These are phyloP conservation scores for Tetrapisispora taiwanensis DNA, from an alignment of 805 yeast genomes.

Conservation along the genomic window DNA sequence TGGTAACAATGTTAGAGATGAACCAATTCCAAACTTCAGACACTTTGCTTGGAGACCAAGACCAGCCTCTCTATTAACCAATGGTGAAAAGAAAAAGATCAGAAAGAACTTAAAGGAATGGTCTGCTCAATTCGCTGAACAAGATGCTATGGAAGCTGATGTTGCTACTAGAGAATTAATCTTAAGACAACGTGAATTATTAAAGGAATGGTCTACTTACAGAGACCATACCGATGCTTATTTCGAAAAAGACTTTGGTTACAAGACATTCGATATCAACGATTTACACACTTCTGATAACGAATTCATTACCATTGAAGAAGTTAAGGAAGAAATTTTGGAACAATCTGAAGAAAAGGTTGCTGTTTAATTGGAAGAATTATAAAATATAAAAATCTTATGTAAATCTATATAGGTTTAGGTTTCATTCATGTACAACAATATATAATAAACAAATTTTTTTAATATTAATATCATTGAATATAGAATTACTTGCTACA, in stretches of 20 bases:
- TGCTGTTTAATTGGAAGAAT: conserved; percentile 22
- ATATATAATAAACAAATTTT: no score
- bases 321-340: conserved; percentile 62
- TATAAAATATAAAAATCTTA: not conserved
- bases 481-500: not conserved
- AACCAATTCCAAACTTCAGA: conserved; percentile 70
- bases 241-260: conserved; percentile 29
- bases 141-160: conserved; percentile 91
- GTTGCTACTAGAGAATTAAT: conserved; percentile 85
- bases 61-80: conserved; percentile 66
- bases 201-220: conserved; percentile 81
- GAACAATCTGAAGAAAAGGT: conserved; percentile 66
- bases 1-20: conserved; percentile 69
- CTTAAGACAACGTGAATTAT: conserved; percentile 66
- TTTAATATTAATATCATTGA: not conserved
- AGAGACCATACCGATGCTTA: conserved; percentile 44
- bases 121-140: conserved; percentile 87
- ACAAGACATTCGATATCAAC: conserved; percentile 33
- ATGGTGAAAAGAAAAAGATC: conserved; percentile 79
- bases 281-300: conserved; percentile 27
- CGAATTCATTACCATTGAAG: conserved; percentile 59
- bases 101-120: conserved; percentile 82
- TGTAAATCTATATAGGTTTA: no score
- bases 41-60: conserved; percentile 96
- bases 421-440: no score